Base-by-base conservation (phyloP, 768 basidiomycete species). In the Agrocybe chaxingu region DNA sequence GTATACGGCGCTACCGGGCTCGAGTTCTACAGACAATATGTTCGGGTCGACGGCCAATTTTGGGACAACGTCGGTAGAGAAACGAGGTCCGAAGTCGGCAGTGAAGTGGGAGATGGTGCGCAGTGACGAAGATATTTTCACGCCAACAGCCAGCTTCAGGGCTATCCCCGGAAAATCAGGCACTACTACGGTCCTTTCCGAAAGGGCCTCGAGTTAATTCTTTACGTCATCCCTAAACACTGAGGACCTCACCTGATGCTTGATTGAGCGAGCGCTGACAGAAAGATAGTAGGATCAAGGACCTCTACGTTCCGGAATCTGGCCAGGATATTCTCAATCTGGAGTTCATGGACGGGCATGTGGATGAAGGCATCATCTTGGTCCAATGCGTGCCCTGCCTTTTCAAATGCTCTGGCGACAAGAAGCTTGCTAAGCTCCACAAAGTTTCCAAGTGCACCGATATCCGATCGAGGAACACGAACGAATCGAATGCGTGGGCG, bases 31-130 rank as follows among this genome's bases (percentile, higher is more conserved):
- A 1, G 65, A 57, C 42, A 81, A 61, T 24, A 80, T 70, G 0
- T 60, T 57, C 7, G 61, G 63, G 49, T 83, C 66, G 34, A 77
- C 62, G 1, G 69, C 54, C n/a, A 82, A 66, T 50, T 70, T 75
- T 4, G 80, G 77, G 24, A 82, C 66, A 30, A 82, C 61, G 1
- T 77, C 71, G 6, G 61, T 51, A 24, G 79, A 80, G 55, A 83
- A 83, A 5, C 79, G 77, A 18, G 80, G 80, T 2, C 78, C 80
- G 55, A 81, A 77, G 56, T 79, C 67, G 19, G 80, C 77, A 2
- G 80, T 80, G 51, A 74, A 80, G 56, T 81, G 81, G 38, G 81
- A 80, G 45, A 83, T 80, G 3, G 81, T 83, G 45, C 81, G 69
- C 39, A 82, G 64, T 1, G 78, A 69, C 16, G 80, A 83, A 13